These are phyloP conservation scores for Akanthomyces muscarius DNA, from an alignment of 2,329 filamentous ascomycete genomes.

Conservation along the genomic window DNA sequence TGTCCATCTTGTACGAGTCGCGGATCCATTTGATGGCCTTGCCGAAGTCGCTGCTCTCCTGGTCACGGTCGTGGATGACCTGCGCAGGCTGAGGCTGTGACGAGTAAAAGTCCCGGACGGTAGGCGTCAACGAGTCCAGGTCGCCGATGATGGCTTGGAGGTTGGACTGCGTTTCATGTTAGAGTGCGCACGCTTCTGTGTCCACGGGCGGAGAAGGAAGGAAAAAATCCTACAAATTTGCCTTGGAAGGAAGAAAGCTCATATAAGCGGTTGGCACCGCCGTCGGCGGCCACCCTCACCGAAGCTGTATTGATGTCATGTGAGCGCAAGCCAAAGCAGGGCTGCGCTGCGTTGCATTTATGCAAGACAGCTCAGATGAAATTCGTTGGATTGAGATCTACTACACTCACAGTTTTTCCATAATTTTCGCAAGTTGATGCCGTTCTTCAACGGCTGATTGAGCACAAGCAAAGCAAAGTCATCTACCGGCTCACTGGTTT, in stretches of 20 bases:
- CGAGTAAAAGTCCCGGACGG: conserved; percentile 64
- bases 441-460: conserved; percentile 47
- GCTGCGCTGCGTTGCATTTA: conserved; percentile 1
- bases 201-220: background rate
- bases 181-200: background rate
- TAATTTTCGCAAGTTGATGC: conserved; percentile 45
- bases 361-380: background rate
- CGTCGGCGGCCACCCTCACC: conserved; percentile 79
- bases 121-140: conserved; percentile 72
- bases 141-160: conserved; percentile 81
- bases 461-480: conserved; percentile 46
- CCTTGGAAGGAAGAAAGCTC: conserved; percentile 40
- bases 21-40: conserved; percentile 69
- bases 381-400: background rate
- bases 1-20: conserved; percentile 44
- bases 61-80: conserved; percentile 70
- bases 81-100: conserved; percentile 45
- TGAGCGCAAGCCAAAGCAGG: conserved; percentile 2
- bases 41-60: conserved; percentile 86
- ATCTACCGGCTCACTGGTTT: conserved; percentile 29
- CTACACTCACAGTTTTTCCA: conserved; percentile 44
- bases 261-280: conserved; percentile 76
- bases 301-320: conserved; percentile 45
- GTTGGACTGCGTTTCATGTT: conserved; percentile 40
- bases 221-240: conserved; percentile 36